Base-by-base conservation (phyloP, 805 yeast species). In the Wickerhamiella alocasiicola region DNA sequence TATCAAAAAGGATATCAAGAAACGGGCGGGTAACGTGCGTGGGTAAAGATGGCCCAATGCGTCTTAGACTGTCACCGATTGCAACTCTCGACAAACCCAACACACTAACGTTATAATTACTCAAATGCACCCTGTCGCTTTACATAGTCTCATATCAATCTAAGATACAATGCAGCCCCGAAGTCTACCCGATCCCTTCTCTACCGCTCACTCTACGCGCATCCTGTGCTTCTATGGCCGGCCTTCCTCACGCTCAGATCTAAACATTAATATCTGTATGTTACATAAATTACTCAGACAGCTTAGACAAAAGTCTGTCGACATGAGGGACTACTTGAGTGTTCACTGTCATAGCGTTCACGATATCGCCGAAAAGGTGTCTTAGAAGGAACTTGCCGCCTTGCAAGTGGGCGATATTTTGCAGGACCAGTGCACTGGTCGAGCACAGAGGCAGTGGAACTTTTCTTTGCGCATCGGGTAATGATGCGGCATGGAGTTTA, bases 361-460 rank as follows among this genome's bases (percentile, higher is more conserved):
- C 39, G n/a, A 57, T 35, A 1, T 45, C 50, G 13, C 39, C 29
- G 7, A 46, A 41, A 6, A 37, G 31, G 21, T 52, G 54, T 29
- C 43, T 42, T 27, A 52, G 38, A 28, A 51, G 44, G 17, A 35
- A 42, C 29, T 43, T 43, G 9, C 56, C 56, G 33, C 55, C 55
- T 31, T 47, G 53, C 16, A 52, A 48, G 17, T 26, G 17, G 6
- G 65, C 62, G 17, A 63, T 46, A 43, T 64, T 64, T 25, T 59
- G 59, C 17, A 63, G 50, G 0, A 61, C 60, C 15, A 58, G 45
- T 2, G 57, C 57, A 2, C 63, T 61, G 1, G 62, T 56, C 21
- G 55, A 47, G 9, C 54, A 56, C 17, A 53, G 51, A 17, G 55
- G 53, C 9, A 60, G 54, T 9, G 61, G 57, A 18, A 46, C 44